Percentiles rank a stretch among this genome's conserved stretches.
Conservation (phyloP, 176 grass and related monocot species). For the Aegilops speltoides region DNA sequence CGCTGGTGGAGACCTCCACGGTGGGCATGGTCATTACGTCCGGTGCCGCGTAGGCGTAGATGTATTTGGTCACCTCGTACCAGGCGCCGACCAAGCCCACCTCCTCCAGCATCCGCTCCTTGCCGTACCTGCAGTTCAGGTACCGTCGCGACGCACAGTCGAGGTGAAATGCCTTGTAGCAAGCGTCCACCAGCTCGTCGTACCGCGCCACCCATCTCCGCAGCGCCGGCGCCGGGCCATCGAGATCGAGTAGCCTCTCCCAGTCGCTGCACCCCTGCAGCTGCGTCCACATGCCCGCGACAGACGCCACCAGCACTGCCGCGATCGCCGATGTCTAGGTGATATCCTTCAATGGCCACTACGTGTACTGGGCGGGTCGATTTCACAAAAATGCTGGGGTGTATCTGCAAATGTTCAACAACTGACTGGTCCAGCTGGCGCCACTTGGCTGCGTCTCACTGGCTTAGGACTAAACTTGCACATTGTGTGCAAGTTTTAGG, state of each 20-base stretch:
- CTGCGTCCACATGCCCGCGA: slow-evolving; percentile 60
- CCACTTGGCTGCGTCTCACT: no score
- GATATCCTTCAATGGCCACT: no score
- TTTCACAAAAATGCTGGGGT: no score
- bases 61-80: slow-evolving; percentile 57
- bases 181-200: slow-evolving; percentile 55
- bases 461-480: no score
- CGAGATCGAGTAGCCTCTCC: slow-evolving; percentile 31
- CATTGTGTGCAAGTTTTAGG: no score
- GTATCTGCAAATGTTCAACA: no score
- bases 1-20: slow-evolving; percentile 35
- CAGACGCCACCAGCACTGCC: not conserved
- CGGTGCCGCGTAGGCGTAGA: slow-evolving; percentile 48
- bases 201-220: slow-evolving; percentile 57
- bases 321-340: no score
- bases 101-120: slow-evolving; percentile 41
- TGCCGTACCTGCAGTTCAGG: slow-evolving; percentile 59
- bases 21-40: slow-evolving; percentile 43
- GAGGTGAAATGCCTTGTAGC: slow-evolving; percentile 69
- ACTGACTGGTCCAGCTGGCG: no score
- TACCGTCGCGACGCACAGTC: slow-evolving; percentile 48
- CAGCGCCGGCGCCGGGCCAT: slow-evolving; percentile 38
- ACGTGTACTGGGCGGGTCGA: no score
- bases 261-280: slow-evolving; percentile 62
- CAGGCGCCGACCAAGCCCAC: slow-evolving; percentile 45